Evolutionary conservation across 2,329 filamentous ascomycete genomes (phyloP).

Genomic region (Epichloe elymi): DNA sequence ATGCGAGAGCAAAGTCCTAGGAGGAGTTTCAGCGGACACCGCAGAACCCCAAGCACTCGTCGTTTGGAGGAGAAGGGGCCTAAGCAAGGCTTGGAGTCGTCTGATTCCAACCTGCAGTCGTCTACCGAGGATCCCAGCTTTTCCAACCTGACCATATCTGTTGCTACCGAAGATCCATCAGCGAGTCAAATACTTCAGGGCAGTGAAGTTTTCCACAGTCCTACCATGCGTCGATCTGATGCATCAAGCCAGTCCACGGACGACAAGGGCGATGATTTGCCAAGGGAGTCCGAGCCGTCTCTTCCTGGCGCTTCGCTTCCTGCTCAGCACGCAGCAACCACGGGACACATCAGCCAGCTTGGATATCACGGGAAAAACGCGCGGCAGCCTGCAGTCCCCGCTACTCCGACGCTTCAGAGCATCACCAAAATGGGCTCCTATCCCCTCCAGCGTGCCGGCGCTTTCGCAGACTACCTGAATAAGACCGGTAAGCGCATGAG

Average conservation of each 20-base stretch:
- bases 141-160: slow-evolving; percentile 56
- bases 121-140: slow-evolving; percentile 58
- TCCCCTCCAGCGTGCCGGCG: slow-evolving; percentile 70
- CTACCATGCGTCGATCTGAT: slow-evolving; percentile 46
- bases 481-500: slow-evolving; percentile 71
- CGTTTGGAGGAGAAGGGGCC: slow-evolving; percentile 30
- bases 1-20: slow-evolving; percentile 29
- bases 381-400: slow-evolving; percentile 10
- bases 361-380: slow-evolving; percentile 12
- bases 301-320: slow-evolving; percentile 4
- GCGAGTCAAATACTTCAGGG: slow-evolving; percentile 82
- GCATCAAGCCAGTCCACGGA: slow-evolving; percentile 23
- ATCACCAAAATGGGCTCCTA: slow-evolving; percentile 54
- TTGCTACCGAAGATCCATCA: slow-evolving; percentile 60
- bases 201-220: slow-evolving; percentile 78
- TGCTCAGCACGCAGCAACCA: slow-evolving; percentile 23
- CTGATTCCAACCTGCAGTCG: slow-evolving; percentile 64
- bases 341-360: slow-evolving; percentile 22
- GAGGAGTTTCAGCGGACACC: slow-evolving; percentile 51
- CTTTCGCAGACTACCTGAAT: slow-evolving; percentile 69
- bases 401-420: slow-evolving; percentile 35
- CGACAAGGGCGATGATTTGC: slow-evolving; percentile 9
- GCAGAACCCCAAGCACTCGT: slow-evolving; percentile 37
- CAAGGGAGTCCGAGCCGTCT: slow-evolving; percentile 3
- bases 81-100: slow-evolving; percentile 46